A percentile compares a stretch with the other conserved stretches of the same genome.
These are phyloP conservation scores for Leucaena leucocephala DNA, from an alignment of 306 rosid species.

Conservation along the genomic window DNA sequence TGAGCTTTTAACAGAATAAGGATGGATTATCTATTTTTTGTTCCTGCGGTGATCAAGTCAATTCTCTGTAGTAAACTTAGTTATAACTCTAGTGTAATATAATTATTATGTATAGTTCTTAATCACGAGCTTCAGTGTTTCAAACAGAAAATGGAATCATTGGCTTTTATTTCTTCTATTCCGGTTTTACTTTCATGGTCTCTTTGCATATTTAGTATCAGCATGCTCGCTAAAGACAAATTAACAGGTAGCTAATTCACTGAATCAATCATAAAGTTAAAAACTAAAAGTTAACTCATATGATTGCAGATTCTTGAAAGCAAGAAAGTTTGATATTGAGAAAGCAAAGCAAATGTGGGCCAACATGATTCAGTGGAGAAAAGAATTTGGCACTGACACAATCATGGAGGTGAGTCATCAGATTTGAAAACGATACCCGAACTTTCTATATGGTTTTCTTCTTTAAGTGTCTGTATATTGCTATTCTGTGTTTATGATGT, in stretches of 20 bases:
- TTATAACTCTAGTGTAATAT: background rate
- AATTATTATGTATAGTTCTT: background rate
- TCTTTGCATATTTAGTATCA: background rate
- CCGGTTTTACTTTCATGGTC: background rate
- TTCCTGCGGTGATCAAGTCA: background rate
- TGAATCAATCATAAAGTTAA: slow-evolving; percentile 11
- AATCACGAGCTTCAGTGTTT: background rate
- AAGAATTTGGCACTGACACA: slow-evolving; percentile 57
- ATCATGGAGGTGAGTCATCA: slow-evolving; percentile 55
- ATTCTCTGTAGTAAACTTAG: background rate
- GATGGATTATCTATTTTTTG: background rate
- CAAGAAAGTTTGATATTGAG: slow-evolving; percentile 70
- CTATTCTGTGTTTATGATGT: background rate
- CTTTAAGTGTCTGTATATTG: background rate
- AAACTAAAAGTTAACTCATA: background rate
- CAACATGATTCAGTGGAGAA: slow-evolving; percentile 71
- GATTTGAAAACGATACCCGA: background rate
- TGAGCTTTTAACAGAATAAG: background rate
- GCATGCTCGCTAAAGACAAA: background rate
- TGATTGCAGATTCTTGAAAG: slow-evolving; percentile 58
- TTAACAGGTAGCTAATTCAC: background rate
- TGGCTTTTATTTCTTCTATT: background rate
- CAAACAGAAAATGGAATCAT: background rate
- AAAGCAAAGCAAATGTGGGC: slow-evolving; percentile 70
- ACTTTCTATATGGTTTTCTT: background rate